Evolutionary conservation across 768 basidiomycete genomes (phyloP), one percentile per base, ranked within the genome.

Genomic region (Panaeolus cyanescens): DNA sequence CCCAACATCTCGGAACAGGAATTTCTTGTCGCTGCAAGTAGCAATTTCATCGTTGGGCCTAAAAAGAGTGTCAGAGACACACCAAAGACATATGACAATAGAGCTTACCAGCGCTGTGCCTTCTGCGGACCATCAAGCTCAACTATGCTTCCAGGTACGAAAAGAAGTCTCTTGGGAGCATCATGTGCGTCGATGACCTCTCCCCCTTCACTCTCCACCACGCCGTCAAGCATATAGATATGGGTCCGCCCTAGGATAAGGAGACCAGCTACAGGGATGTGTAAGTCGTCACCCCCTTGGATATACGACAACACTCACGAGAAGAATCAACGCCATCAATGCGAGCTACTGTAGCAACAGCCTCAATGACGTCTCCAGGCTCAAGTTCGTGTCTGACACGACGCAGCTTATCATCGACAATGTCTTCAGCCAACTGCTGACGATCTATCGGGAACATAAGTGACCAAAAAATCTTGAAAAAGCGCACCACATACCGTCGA

Each of bases 1-100:
- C 92, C 88, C 95, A 13, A 96, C 93, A 68, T 96, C 94, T 22
- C 93, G 86, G 75, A 98, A 96, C 19, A 97, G 75, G 76, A 93
- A 96, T 1, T 87, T 87, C 59, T 92, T 87, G 72, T 92, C 89
- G 59, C 92, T 90, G 68, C 85, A 91, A 15, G 85, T 86, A 20
- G 86, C 82, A 34, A 98, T 81, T 70, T 95, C 91, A 15, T 85
- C 84, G 65, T 93, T 92, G 1, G 85, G 73, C 94, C 94, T 95
- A 60, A 28, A 15, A 7, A 33, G 20, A 10, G 12, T 31, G 62
- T 25, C 65, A 45, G 56, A 63, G 30, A 59, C 19, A 10, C 15
- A 42, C 58, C 10, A 59, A 15, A 32, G n/a, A 54, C 36, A 45
- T 28, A 7, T 10, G 19, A 33, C 40, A 30, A 20, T 3, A 9